Percentiles rank a stretch among this genome's conserved stretches.
Evolutionary conservation across 1,284 basidiomycete genomes (phyloP).

Genomic region (Bjerkandera adusta): DNA sequence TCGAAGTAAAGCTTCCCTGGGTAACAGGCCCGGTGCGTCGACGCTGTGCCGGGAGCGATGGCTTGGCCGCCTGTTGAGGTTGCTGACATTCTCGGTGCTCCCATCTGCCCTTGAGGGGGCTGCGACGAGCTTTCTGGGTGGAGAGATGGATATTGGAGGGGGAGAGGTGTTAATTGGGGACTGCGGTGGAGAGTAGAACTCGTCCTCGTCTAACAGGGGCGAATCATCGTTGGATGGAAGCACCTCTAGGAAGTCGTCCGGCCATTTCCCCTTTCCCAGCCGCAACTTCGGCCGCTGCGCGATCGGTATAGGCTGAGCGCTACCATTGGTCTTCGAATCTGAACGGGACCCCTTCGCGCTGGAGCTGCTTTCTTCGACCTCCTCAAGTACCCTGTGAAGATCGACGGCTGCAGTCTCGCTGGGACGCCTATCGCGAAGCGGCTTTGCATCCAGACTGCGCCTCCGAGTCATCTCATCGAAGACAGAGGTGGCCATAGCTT

Average conservation of each 20-base stretch:
- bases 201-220: slow-evolving; percentile 23
- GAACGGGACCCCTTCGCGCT: slow-evolving; percentile 28
- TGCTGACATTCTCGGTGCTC: no score
- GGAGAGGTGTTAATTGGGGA: slow-evolving; percentile 31
- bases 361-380: slow-evolving; percentile 60
- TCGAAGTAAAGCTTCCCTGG: slow-evolving; percentile 51
- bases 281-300: slow-evolving; percentile 30
- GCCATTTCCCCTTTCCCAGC: slow-evolving; percentile 78
- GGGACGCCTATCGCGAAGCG: slow-evolving; percentile 50
- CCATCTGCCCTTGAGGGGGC: slow-evolving; percentile 37
- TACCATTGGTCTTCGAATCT: slow-evolving; percentile 14
- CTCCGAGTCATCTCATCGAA: slow-evolving; percentile 46
- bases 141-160: slow-evolving; percentile 47
- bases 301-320: slow-evolving; percentile 9
- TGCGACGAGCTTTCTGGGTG: slow-evolving; percentile 53
- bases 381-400: slow-evolving; percentile 67
- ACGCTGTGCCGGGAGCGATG: slow-evolving; percentile 63
- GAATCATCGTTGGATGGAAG: slow-evolving; percentile 27
- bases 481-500: slow-evolving; percentile 40
- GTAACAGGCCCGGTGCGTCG: slow-evolving; percentile 46
- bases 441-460: slow-evolving; percentile 29
- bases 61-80: slow-evolving; percentile 52
- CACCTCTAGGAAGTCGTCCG: slow-evolving; percentile 72
- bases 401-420: slow-evolving; percentile 62
- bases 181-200: slow-evolving; percentile 19